phyloP scores from a whole-genome alignment of 2,329 filamentous ascomycete genomes.

The Aschersonia sp. region DNA sequence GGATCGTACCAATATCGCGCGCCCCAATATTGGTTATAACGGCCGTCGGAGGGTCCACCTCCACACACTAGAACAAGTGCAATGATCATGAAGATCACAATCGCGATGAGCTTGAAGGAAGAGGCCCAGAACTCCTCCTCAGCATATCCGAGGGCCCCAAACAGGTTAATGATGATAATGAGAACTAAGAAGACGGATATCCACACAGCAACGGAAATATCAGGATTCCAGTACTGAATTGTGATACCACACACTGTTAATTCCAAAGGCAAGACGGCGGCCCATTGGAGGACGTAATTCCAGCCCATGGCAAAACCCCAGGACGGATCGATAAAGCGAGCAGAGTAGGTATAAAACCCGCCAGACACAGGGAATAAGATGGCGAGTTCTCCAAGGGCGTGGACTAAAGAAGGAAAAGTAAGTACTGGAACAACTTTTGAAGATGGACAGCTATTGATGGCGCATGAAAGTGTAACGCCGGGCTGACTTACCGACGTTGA shows the following conservation, averaged over 20 bases:
- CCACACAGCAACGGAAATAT: conserved; percentile 30
- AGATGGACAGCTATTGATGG: too few relatives aligned
- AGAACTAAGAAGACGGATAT: conserved; percentile 32
- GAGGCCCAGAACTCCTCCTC: conserved; percentile 40
- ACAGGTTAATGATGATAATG: conserved; percentile 33
- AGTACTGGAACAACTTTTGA: background rate
- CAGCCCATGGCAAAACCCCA: conserved; percentile 40
- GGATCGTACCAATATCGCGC: conserved; percentile 34
- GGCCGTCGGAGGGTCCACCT: conserved; percentile 37
- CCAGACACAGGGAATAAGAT: conserved; percentile 45
- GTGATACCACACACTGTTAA: conserved; percentile 33
- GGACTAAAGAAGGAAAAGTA: conserved; percentile 17
- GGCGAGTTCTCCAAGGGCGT: conserved; percentile 42
- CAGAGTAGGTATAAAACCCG: conserved; percentile 43
- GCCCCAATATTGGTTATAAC: conserved; percentile 31
- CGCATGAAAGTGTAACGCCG: too few relatives aligned
- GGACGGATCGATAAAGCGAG: conserved; percentile 43
- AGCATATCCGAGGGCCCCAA: conserved; percentile 32
- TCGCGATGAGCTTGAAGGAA: conserved; percentile 36
- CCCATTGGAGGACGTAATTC: conserved; percentile 35
- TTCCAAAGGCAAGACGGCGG: conserved; percentile 30
- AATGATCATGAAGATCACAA: conserved; percentile 44
- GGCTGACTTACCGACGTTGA: conserved; percentile 10
- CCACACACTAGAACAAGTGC: conserved; percentile 43
- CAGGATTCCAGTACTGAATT: conserved; percentile 33